phyloP scores from a whole-genome alignment of 495 filamentous ascomycete species.

The Trichoderma orchidacearum region DNA sequence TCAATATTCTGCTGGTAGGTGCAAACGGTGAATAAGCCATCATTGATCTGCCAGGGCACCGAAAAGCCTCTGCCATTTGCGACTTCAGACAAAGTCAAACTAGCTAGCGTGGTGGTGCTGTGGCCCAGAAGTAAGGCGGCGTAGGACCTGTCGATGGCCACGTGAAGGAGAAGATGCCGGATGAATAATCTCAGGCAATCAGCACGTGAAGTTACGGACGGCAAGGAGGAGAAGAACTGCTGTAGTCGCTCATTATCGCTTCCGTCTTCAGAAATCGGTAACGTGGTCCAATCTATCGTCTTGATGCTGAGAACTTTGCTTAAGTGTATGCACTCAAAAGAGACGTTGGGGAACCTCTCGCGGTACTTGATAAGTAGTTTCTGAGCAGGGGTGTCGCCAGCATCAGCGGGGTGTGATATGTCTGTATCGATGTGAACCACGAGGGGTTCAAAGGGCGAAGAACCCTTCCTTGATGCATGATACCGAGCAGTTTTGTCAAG shows the following conservation, averaged over 20 bases:
- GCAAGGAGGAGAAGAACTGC: constrained; percentile 39
- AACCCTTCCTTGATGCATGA: constrained; percentile 38
- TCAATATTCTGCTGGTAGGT: constrained; percentile 11
- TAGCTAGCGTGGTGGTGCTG: constrained; percentile 75
- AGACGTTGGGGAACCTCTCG: constrained; percentile 43
- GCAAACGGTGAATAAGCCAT: constrained; percentile 52
- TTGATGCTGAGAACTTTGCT: constrained; percentile 36
- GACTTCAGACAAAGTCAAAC: constrained; percentile 71
- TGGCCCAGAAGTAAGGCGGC: constrained; percentile 68
- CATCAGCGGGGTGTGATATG: not conserved
- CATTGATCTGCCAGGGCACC: constrained; percentile 66
- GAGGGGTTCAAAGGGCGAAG: constrained; percentile 49
- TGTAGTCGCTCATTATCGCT: constrained; percentile 31
- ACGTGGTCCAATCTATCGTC: constrained; percentile 24
- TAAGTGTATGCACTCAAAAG: constrained; percentile 40
- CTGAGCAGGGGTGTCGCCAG: not conserved
- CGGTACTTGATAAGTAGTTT: constrained; percentile 10
- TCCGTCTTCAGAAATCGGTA: constrained; percentile 16
- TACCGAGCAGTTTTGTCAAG: constrained; percentile 51
- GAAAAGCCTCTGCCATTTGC: constrained; percentile 81
- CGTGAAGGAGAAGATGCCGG: constrained; percentile 52
- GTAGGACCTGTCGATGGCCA: constrained; percentile 45
- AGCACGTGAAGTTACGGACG: constrained; percentile 56
- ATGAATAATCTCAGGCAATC: constrained; percentile 60
- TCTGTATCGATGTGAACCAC: constrained; percentile 50